phyloP scores from a whole-genome alignment of 1,139 yeast species.

The Yamadazyma dushanensis region DNA sequence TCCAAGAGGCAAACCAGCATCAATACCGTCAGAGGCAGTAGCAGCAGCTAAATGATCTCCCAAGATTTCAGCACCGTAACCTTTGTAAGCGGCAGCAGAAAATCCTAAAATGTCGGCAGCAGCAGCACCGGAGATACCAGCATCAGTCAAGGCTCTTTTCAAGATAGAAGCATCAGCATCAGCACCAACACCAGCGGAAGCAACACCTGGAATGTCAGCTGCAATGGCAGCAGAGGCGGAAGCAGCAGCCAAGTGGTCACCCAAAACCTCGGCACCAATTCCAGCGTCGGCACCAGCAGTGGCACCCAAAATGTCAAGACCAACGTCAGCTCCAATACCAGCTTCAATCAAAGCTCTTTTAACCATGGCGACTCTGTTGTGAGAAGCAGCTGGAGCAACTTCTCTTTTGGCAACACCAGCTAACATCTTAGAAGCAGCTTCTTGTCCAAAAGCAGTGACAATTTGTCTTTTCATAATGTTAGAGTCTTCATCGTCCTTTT shows the following conservation, averaged over 20 bases:
- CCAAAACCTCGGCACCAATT: conserved; percentile 9
- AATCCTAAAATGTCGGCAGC: conserved; percentile 12
- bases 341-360: conserved; percentile 18
- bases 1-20: conserved; percentile 6
- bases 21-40: conserved; percentile 5
- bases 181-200: conserved; percentile 10
- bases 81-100: conserved; percentile 10
- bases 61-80: conserved; percentile 11
- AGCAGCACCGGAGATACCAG: conserved; percentile 11
- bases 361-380: conserved; percentile 13
- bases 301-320: conserved; percentile 11
- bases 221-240: conserved; percentile 14
- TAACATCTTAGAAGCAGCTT: conserved; percentile 13
- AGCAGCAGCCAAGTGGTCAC: conserved; percentile 15
- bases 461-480: conserved; percentile 16
- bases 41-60: conserved; percentile 14
- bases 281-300: conserved; percentile 10
- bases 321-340: conserved; percentile 15
- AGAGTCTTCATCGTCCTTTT: conserved; percentile 12
- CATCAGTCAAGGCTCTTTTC: conserved; percentile 13
- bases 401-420: conserved; percentile 13
- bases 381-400: conserved; percentile 7
- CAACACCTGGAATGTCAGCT: conserved; percentile 10
- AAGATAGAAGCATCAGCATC: conserved; percentile 14
- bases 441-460: conserved; percentile 14